Evolutionary conservation across 257 asterid genomes (phyloP), one percentile per base, ranked within the genome.

Genomic region (Solanum rostratum): DNA sequence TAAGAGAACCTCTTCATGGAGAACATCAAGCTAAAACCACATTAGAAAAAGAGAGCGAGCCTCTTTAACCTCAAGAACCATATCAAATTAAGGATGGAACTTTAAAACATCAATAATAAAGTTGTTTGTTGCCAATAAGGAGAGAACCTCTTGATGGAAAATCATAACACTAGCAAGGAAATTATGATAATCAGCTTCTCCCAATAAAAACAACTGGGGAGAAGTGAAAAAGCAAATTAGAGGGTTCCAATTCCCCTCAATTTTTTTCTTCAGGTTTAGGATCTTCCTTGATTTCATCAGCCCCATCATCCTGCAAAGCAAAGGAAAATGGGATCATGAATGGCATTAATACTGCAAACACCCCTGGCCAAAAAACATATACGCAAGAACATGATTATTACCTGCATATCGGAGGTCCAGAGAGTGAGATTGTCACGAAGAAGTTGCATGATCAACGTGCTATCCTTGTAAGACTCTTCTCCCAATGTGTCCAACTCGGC

Each of bases 391-490:
- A 37, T 6, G 84, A 62, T 10, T 24, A 62, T n/a, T 89, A 93
- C 97, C 96, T 92, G 96, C 96, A 92, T 92, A 74, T 94, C 97
- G 30, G 97, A 94, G 20, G 97, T 92, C 97, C 97, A 94, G 11
- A 93, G 90, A 79, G 97, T 93, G 85, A 93, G 97, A 87, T 93
- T 93, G 88, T 93, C 97, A 3, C 97, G 94, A 66, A 92, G 98
- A 90, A 93, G 97, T 87, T 93, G 97, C 97, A 93, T 93, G 84
- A 93, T 93, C 87, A 95, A 88, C 83, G 99, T 95, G 95, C 98
- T 95, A 79, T 95, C 99, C 84, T 95, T 95, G 96, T 96, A 96
- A 74, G 99, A 96, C 87, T 96, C 99, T 91, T 96, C 99, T 85
- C 99, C 98, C 14, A 93, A 92, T 50, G 95, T 93, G 49, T 95